phyloP scores from a whole-genome alignment of 768 basidiomycete genomes.

The Cytidiella melzeri region DNA sequence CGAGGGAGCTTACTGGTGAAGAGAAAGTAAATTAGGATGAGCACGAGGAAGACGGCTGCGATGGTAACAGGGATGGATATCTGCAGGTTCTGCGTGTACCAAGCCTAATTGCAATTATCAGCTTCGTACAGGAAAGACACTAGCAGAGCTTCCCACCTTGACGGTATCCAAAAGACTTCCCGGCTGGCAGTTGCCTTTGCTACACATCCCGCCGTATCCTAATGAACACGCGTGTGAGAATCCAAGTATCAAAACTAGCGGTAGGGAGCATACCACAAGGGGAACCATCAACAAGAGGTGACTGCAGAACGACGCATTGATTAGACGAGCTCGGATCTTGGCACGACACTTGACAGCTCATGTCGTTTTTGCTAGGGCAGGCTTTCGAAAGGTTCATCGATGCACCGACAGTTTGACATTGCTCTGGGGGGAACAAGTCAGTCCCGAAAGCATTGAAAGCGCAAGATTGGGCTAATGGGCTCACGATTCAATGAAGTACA shows the following conservation, averaged over 20 bases:
- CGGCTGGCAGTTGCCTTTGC: slow-evolving; percentile 52
- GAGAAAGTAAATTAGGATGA: slow-evolving; percentile 51
- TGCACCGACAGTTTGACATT: slow-evolving; percentile 70
- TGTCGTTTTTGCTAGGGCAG: slow-evolving; percentile 59
- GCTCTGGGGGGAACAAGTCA: slow-evolving; percentile 35
- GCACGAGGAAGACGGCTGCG: slow-evolving; percentile 55
- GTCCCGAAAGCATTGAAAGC: not conserved
- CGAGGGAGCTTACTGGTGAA: slow-evolving; percentile 32
- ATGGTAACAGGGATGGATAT: slow-evolving; percentile 77
- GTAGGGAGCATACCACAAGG: slow-evolving; percentile 71
- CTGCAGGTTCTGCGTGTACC: slow-evolving; percentile 72
- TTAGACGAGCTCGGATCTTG: slow-evolving; percentile 56
- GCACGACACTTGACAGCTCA: slow-evolving; percentile 74
- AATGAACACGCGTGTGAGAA: slow-evolving; percentile 8
- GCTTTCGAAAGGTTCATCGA: slow-evolving; percentile 63
- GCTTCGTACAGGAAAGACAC: slow-evolving; percentile 4
- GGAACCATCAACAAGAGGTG: slow-evolving; percentile 72
- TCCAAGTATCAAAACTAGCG: too few relatives aligned
- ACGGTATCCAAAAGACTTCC: slow-evolving; percentile 55
- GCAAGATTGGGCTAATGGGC: slow-evolving; percentile 29
- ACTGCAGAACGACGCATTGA: slow-evolving; percentile 65
- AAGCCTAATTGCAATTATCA: slow-evolving; percentile 39
- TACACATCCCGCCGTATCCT: slow-evolving; percentile 72
- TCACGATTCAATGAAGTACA: slow-evolving; percentile 70
- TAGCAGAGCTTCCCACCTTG: slow-evolving; percentile 36